These are phyloP conservation scores for Nematocida sp. DNA, from an alignment of 371 early-diverging fungal species.

Conservation along the genomic window DNA sequence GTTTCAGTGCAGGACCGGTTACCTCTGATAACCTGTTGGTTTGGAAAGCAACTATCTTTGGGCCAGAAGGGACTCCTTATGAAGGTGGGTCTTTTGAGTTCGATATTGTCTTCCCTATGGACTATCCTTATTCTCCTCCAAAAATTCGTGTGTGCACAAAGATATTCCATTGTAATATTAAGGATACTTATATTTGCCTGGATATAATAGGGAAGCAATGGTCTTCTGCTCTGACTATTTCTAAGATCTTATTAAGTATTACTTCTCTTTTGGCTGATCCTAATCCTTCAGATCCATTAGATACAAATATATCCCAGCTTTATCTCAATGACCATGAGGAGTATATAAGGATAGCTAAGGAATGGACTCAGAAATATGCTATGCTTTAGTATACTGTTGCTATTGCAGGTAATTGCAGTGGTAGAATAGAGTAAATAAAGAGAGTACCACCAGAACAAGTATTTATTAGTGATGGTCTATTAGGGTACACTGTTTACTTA, in stretches of 20 bases:
- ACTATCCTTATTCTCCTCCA: slow-evolving; percentile 96
- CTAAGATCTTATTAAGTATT: slow-evolving; percentile 84
- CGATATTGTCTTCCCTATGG: slow-evolving; percentile 75
- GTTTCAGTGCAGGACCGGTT: slow-evolving; percentile 68
- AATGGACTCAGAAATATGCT: slow-evolving; percentile 73
- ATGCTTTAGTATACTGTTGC: slow-evolving; percentile 12
- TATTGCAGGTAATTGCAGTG: background rate
- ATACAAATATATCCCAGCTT: slow-evolving; percentile 77
- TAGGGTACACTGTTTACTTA: background rate
- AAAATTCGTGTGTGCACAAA: slow-evolving; percentile 81
- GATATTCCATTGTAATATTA: slow-evolving; percentile 94
- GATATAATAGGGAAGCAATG: slow-evolving; percentile 97
- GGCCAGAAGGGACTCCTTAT: slow-evolving; percentile 76
- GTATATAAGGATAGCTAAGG: slow-evolving; percentile 72
- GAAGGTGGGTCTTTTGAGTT: slow-evolving; percentile 80
- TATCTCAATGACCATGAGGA: slow-evolving; percentile 68
- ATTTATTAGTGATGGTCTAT: background rate
- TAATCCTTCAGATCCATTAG: slow-evolving; percentile 95
- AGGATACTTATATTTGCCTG: slow-evolving; percentile 88
- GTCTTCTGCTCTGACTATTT: slow-evolving; percentile 93
- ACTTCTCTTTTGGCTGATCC: slow-evolving; percentile 89
- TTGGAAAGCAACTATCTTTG: slow-evolving; percentile 70
- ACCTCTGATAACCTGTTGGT: slow-evolving; percentile 69
- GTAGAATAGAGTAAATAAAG: background rate
- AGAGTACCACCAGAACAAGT: background rate